phyloP scores from a whole-genome alignment of 441 rosid genomes.

The Eutrema salsugineum region DNA sequence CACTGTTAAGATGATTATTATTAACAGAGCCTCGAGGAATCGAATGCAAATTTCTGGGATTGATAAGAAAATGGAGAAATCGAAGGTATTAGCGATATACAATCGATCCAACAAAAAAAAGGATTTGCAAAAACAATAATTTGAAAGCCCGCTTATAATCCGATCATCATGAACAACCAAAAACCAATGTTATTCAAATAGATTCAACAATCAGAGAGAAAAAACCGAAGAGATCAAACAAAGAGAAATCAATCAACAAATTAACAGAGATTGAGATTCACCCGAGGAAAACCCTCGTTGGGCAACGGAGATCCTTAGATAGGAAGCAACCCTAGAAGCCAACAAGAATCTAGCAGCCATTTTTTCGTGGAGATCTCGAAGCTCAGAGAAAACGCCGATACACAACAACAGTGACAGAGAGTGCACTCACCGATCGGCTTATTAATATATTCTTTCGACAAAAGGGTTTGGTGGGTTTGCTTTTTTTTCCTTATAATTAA shows the following conservation, averaged over 20 bases:
- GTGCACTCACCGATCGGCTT: constrained; percentile 28
- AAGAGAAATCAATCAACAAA: not conserved
- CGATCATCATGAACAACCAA: not conserved
- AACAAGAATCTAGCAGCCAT: constrained; percentile 78
- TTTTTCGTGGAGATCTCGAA: constrained; percentile 9
- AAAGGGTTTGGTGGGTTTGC: constrained; percentile 30
- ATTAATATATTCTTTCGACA: constrained; percentile 15
- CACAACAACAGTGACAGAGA: constrained; percentile 11
- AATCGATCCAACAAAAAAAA: not conserved
- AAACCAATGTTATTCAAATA: not conserved
- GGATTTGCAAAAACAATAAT: not conserved
- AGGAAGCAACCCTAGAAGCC: constrained; percentile 90
- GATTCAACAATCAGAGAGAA: constrained; percentile 1
- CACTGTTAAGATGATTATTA: not conserved
- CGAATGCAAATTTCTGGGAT: not conserved
- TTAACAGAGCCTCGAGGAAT: not conserved
- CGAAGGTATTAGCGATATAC: not conserved
- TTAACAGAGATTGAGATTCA: constrained; percentile 18
- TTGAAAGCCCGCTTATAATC: not conserved
- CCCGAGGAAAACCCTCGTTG: constrained; percentile 73
- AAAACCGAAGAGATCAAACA: not conserved
- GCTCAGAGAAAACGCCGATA: not conserved
- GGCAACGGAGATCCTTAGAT: constrained; percentile 74
- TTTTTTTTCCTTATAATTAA: not conserved
- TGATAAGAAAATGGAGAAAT: not conserved